Evolutionary conservation across 164 flowering plant species (phyloP), one percentile per base, ranked within the genome.

Genomic region (Annona cherimola): DNA sequence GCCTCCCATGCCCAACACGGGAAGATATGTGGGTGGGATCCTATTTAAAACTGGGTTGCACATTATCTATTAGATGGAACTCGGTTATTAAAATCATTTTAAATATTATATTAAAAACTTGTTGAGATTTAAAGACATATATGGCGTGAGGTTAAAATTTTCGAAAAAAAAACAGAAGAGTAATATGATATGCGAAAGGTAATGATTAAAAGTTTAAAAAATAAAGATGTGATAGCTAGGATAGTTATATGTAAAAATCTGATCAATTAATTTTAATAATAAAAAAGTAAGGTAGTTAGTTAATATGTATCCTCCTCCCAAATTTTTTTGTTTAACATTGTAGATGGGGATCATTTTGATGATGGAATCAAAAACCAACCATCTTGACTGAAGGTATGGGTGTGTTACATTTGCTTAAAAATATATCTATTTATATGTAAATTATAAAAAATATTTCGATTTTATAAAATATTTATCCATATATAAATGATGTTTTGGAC

Each of bases 111-210:
- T 83, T 61, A 83, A 81, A 55, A 66, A 71, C 9, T 45, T 69
- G 35, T 74, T 74, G 5, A 71, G 44, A 3, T 75, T 60, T 41
- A 16, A 14, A 3, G 79, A 65, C 14, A 76, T 9, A 43, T 83
- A 84, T 3, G 45, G 45, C 67, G 82, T 79, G 69, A 81, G 73
- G 66, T 82, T 80, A 7, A 81, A 77, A 46, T 66, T 64, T 42
- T 63, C 66, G 0, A 78, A 76, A 74, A 63, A 41, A 50, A 74
- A 11, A 19, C 45, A 7, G 45, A 68, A 40, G 3, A 69, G 45
- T 7, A 50, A 40, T 6, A 74, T 61, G 16, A 2, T 66, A 6
- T 72, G 7, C 14, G 62, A 18, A 9, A 74, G 44, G 12, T 74
- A 5, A n/a, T 46, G 72, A 26, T 26, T 26, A 26, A 26, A 26